Evolutionary conservation across 176 grass and related monocot species (phyloP).

Genomic region (Stipa capillata): DNA sequence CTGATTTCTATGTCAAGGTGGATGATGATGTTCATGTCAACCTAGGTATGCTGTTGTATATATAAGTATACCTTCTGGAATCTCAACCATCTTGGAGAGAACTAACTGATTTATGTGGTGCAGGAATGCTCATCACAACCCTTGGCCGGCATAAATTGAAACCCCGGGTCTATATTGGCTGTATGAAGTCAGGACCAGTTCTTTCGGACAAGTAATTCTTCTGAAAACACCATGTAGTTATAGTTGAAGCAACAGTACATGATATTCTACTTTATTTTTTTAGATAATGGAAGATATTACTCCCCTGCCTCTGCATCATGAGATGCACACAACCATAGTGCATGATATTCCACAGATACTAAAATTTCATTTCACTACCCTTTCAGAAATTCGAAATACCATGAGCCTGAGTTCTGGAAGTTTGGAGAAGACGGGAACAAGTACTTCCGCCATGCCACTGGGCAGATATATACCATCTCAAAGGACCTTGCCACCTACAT

Average conservation of each 20-base stretch:
- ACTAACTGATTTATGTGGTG: neutral
- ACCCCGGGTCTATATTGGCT: slow-evolving; percentile 78
- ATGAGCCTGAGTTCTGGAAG: slow-evolving; percentile 90
- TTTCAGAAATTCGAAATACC: slow-evolving; percentile 72
- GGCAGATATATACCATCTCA: slow-evolving; percentile 81
- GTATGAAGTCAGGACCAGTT: slow-evolving; percentile 85
- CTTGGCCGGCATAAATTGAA: slow-evolving; percentile 68
- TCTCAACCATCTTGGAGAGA: neutral
- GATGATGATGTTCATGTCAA: slow-evolving; percentile 88
- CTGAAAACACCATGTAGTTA: slow-evolving; percentile 5
- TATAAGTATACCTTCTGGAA: neutral
- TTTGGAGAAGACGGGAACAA: slow-evolving; percentile 95
- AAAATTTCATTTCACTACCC: neutral
- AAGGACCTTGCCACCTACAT: slow-evolving; percentile 93
- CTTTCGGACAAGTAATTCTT: slow-evolving; percentile 63
- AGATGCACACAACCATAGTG: neutral
- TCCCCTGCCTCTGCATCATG: too few relatives aligned
- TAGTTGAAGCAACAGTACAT: neutral
- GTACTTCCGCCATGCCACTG: slow-evolving; percentile 79
- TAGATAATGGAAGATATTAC: too few relatives aligned
- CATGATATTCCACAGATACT: neutral
- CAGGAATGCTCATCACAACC: slow-evolving; percentile 72
- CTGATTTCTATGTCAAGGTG: slow-evolving; percentile 97
- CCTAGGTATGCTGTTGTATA: slow-evolving; percentile 33
- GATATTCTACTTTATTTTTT: neutral